phyloP scores from a whole-genome alignment of 2,329 filamentous ascomycete species.

The Stachybotrys echinatus region DNA sequence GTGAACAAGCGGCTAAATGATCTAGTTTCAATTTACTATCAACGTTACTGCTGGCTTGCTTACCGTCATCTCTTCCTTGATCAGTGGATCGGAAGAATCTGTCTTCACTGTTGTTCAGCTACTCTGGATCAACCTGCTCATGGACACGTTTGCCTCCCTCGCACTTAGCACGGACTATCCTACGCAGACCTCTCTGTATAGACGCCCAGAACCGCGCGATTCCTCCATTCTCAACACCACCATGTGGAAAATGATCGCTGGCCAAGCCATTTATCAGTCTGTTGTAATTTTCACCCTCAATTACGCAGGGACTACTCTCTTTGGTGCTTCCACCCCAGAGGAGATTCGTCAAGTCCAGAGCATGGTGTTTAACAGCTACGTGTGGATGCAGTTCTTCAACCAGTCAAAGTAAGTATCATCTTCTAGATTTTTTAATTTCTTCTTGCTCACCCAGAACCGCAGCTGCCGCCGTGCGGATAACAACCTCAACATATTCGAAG shows the following conservation, averaged over 20 bases:
- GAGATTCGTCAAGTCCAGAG: conserved; percentile 46
- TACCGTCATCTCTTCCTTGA: conserved; percentile 42
- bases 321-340: too few species aligned
- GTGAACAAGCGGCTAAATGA: not conserved
- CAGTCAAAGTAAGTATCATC: conserved; percentile 51
- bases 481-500: conserved; percentile 77
- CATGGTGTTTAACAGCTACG: conserved; percentile 79
- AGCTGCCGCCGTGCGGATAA: conserved; percentile 74
- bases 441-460: not conserved
- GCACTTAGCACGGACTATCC: conserved; percentile 61
- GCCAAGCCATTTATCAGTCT: conserved; percentile 57
- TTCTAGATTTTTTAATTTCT: not conserved
- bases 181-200: conserved; percentile 49
- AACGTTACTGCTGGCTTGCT: conserved; percentile 64
- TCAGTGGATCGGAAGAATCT: conserved; percentile 36
- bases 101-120: conserved; percentile 63
- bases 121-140: conserved; percentile 65
- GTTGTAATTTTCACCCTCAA: conserved; percentile 54
- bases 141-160: conserved; percentile 64
- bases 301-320: conserved; percentile 53
- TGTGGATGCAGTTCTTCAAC: conserved; percentile 90
- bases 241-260: conserved; percentile 64
- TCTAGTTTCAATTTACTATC: conserved; percentile 61
- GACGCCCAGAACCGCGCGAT: conserved; percentile 53
- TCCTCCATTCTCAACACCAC: conserved; percentile 62